Percentiles rank a stretch among this genome's conserved stretches.
Conservation (phyloP, 2,329 filamentous ascomycete genomes). For the Alternaria viburni region DNA sequence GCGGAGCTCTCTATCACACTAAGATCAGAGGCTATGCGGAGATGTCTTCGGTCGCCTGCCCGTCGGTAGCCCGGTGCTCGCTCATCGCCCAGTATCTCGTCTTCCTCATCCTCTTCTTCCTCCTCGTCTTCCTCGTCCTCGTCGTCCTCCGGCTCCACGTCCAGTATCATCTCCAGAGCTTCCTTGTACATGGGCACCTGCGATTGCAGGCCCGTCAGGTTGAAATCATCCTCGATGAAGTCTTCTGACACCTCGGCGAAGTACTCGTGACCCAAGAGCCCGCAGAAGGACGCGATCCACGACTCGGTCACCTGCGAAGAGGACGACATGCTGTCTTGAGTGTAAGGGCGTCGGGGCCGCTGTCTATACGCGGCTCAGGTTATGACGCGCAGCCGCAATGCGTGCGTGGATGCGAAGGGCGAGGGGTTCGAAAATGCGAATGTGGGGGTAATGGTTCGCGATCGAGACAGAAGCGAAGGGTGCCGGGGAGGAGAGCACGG, state of each 20-base stretch:
- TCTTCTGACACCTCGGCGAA: slow-evolving; percentile 99
- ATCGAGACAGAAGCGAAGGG: slow-evolving; percentile 5
- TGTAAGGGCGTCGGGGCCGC: slow-evolving; percentile 15
- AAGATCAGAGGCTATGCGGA: slow-evolving; percentile 87
- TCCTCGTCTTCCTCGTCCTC: slow-evolving; percentile 79
- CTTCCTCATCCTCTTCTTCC: slow-evolving; percentile 64
- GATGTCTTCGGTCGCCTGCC: slow-evolving; percentile 68
- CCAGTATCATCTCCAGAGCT: slow-evolving; percentile 97
- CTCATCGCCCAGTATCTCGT: slow-evolving; percentile 53
- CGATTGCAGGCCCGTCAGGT: slow-evolving; percentile 90
- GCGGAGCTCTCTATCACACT: slow-evolving; percentile 96
- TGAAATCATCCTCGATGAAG: slow-evolving; percentile 99
- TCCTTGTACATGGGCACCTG: slow-evolving; percentile 99
- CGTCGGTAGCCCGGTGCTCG: slow-evolving; percentile 64
- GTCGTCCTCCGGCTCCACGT: slow-evolving; percentile 95
- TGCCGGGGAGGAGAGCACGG: neutral
- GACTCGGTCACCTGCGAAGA: slow-evolving; percentile 74
- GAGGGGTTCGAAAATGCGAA: slow-evolving; percentile 39
- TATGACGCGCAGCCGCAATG: slow-evolving; percentile 28
- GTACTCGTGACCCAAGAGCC: slow-evolving; percentile 94
- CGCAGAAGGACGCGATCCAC: slow-evolving; percentile 98
- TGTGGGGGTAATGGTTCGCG: slow-evolving; percentile 30
- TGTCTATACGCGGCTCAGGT: slow-evolving; percentile 20
- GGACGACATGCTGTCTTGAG: slow-evolving; percentile 57
- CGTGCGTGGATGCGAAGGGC: slow-evolving; percentile 21